Base-by-base conservation (phyloP, 2,329 filamentous ascomycete genomes). In the Aspergillus pseudoterreus region DNA sequence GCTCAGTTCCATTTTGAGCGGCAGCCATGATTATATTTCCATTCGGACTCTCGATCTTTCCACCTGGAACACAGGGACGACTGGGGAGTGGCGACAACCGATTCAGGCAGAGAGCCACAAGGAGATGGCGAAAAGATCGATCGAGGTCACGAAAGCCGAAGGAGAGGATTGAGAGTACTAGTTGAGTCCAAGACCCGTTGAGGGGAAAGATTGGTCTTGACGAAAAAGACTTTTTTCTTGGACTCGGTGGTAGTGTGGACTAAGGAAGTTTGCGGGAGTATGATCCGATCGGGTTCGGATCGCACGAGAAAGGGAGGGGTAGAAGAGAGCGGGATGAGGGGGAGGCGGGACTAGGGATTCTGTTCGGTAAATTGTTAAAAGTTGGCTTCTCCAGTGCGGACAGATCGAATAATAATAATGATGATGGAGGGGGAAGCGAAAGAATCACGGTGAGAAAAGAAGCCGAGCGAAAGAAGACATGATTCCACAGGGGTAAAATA, bases 1-100 rank as follows among this genome's bases (percentile, higher is more conserved):
- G 69, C 60, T 77, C 79, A 60, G 73, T 70, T 67, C 74, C 72
- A 67, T 74, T 74, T 57, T 71, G 67, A 65, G 68, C 64, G 63
- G 71, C 66, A 63, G 72, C 71, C 73, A 76, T 73, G 56, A 54
- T 65, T 60, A 62, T 54, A 62, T 59, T 72, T 65, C 70, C 69
- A 71, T 72, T 52, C 65, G 67, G 66, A 47, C 57, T 43, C 55
- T 32, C 41, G 45, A 30, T 27, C 19, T 12, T 15, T n/a, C 36
- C 33, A 47, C 33, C 15, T 14, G 35, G 19, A 9, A 38, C 24
- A 47, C 17, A 33, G 21, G n/a, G 21, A 39, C 8, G 33, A 46
- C 12, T 36, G 43, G 6, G 15, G 11, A 14, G 33, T 15, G 21
- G 44, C 33, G 12, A 30, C 27, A 10, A 30, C 27, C 27, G 27